Base-by-base conservation (phyloP, 1,139 yeast genomes). In the Scheffersomyces illinoinensis region DNA sequence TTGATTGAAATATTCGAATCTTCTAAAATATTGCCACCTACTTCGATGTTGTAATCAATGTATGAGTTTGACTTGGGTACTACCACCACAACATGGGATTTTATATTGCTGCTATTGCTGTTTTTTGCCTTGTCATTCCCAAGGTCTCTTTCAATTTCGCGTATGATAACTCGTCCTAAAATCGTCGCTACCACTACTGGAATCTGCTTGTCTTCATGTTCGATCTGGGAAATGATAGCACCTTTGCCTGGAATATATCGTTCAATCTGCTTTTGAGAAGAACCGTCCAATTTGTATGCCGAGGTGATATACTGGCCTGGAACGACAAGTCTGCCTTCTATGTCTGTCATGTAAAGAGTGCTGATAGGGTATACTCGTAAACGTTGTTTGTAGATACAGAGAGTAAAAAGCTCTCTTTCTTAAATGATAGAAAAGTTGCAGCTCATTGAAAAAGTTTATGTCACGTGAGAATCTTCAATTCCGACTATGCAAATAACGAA, bases 301-400 rank as follows among this genome's bases (percentile, higher is more conserved):
- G 84, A 83, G 12, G 76, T 69, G 50, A 81, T 71, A 63, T 79
- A 80, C 61, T 92, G 97, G 1, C 98, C 97, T 1, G 98, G 98
- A 18, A 90, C 82, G 3, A 86, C 93, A 51, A 69, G n/a, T 24
- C 12, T 48, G 51, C 14, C 21, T n/a, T 20, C 21, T 48, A 4
- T 20, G 14, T 48, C n/a, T 48, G 24, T 48, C 8, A 48, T 48
- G 51, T 7, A 33, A 10, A 24, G 33, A 24, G 10, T 8, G 17
- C 17, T 12, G 12, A 5, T 24, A 24, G 7, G 33, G 43, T 26
- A 3, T 26, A 7, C 12, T 4, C 5, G 17, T 33, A 33, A 10
- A 33, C 17, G 14, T 33, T 14, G 43, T 33, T 33, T 14, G 43
- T 33, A 10, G 17, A 33, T 10, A 12, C 17, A 33, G 43, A 33